These are phyloP conservation scores for Trichosporon asahii DNA, from an alignment of 1,284 basidiomycete species.

Conservation along the genomic window DNA sequence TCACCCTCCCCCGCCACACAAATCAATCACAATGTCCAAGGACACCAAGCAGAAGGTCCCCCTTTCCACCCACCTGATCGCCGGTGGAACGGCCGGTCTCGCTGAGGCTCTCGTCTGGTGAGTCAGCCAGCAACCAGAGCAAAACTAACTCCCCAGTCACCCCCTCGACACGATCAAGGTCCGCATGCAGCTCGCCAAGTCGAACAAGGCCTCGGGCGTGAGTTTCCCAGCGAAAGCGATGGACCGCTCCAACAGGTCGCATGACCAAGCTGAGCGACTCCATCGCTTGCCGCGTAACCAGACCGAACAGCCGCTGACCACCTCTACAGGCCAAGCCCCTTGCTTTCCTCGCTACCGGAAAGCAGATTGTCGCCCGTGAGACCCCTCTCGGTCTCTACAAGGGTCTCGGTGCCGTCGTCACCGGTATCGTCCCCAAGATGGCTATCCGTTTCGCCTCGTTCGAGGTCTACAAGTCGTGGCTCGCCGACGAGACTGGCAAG, in stretches of 20 bases:
- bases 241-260: neutral
- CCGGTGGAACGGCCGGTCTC: slow-evolving; percentile 84
- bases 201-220: slow-evolving; percentile 73
- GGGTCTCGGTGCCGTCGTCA: slow-evolving; percentile 93
- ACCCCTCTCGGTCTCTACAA: slow-evolving; percentile 96
- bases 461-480: slow-evolving; percentile 82
- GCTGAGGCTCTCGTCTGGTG: slow-evolving; percentile 74
- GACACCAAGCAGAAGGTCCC: slow-evolving; percentile 48
- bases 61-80: slow-evolving; percentile 85
- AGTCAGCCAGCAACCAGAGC: slow-evolving; percentile 15
- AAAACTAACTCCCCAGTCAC: slow-evolving; percentile 38
- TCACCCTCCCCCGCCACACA: slow-evolving; percentile 1
- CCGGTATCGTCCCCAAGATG: slow-evolving; percentile 99
- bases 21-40: slow-evolving; percentile 18
- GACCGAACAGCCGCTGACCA: slow-evolving; percentile 8
- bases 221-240: slow-evolving; percentile 39
- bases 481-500: slow-evolving; percentile 56
- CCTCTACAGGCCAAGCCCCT: slow-evolving; percentile 75
- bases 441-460: slow-evolving; percentile 98
- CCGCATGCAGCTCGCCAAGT: slow-evolving; percentile 91
- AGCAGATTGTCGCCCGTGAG: slow-evolving; percentile 84
- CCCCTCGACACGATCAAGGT: slow-evolving; percentile 96
- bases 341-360: slow-evolving; percentile 89
- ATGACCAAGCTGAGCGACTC: neutral
- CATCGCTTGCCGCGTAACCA: neutral